phyloP scores from a whole-genome alignment of 2,329 filamentous ascomycete species.

The Pyrenochaeta sp. region DNA sequence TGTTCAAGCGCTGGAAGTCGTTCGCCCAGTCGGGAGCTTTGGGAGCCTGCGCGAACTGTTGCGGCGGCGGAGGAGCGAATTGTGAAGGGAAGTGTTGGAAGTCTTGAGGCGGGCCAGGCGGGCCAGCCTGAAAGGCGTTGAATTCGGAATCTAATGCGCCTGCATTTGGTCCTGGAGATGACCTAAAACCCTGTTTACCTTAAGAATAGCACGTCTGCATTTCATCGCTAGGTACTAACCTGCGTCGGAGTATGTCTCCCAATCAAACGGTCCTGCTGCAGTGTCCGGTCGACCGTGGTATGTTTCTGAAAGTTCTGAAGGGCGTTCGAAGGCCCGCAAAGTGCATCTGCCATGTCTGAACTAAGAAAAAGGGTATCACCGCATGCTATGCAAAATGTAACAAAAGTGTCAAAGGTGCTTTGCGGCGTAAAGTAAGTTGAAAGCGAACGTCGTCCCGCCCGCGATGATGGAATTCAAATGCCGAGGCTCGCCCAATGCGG shows the following conservation, averaged over 20 bases:
- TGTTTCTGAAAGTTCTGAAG: conserved; percentile 78
- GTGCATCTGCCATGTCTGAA: conserved; percentile 67
- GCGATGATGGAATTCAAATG: conserved; percentile 15
- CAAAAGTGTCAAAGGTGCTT: conserved; percentile 4
- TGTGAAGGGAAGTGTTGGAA: conserved; percentile 47
- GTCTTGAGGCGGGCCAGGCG: conserved; percentile 49
- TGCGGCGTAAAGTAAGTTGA: neutral
- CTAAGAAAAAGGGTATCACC: conserved; percentile 27
- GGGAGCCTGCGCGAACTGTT: conserved; percentile 42
- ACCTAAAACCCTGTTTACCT: conserved; percentile 67
- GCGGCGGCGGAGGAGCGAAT: conserved; percentile 49
- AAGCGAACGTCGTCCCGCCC: neutral
- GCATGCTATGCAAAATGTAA: conserved; percentile 22
- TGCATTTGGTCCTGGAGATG: conserved; percentile 60
- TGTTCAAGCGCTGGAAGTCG: conserved; percentile 59
- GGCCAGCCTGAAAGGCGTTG: conserved; percentile 70
- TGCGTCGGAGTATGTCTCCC: conserved; percentile 63
- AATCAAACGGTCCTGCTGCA: conserved; percentile 75
- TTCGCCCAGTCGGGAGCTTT: conserved; percentile 56
- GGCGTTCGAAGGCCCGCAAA: conserved; percentile 79
- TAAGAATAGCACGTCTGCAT: conserved; percentile 19
- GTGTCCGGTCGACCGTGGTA: conserved; percentile 70
- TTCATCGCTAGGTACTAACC: conserved; percentile 51
- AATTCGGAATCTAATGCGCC: conserved; percentile 72
- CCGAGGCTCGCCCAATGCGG: conserved; percentile 29